A percentile compares a stretch with the other conserved stretches of the same genome.
Conservation (phyloP, 1,284 basidiomycete genomes). For the Leccinum cinnamomeum region DNA sequence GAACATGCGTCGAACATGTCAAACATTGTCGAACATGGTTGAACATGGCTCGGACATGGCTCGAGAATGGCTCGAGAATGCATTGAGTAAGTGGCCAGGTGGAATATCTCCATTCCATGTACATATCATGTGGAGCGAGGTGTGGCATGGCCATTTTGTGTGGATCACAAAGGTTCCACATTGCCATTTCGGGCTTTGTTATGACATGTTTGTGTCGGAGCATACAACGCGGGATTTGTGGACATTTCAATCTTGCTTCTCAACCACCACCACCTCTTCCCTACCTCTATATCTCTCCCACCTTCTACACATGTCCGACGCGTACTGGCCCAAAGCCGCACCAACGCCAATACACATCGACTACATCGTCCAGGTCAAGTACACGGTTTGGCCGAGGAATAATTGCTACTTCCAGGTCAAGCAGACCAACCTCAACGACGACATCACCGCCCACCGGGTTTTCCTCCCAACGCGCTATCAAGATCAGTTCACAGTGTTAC, state of each 20-base stretch:
- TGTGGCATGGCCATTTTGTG: no score
- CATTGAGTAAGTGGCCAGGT: no score
- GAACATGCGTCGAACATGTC: no score
- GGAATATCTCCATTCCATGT: no score
- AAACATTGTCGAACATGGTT: no score
- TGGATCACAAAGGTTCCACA: no score
- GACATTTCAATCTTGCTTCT: neutral
- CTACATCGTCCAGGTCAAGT: neutral
- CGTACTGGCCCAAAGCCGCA: neutral
- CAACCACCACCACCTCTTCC: neutral
- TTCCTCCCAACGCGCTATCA: neutral
- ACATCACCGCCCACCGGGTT: neutral
- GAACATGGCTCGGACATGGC: no score
- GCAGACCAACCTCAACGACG: neutral
- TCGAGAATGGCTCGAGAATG: no score
- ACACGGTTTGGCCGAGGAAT: neutral
- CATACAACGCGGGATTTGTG: neutral
- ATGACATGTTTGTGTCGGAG: neutral
- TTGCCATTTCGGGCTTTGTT: neutral
- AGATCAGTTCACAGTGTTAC: neutral
- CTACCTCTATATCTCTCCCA: no score
- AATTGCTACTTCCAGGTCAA: neutral
- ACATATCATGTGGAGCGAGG: no score
- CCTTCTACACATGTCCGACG: neutral
- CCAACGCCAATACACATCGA: neutral